Base-by-base conservation (phyloP, 805 yeast species). In the Starmera amethionina region DNA sequence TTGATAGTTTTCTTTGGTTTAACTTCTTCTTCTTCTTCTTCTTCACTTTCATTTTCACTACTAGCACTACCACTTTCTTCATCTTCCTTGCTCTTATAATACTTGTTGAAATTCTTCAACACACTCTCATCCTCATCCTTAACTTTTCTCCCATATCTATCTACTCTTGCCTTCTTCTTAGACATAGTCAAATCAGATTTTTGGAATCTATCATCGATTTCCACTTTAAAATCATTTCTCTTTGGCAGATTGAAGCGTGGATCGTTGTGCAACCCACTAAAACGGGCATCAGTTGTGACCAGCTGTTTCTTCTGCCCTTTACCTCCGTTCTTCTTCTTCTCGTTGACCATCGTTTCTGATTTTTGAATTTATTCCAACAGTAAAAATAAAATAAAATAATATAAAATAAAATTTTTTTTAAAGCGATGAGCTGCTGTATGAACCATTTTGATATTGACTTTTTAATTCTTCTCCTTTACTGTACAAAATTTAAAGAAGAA, bases 201-300 rank as follows among this genome's bases (percentile, higher is more conserved):
- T 50, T 79, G 82, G 62, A 93, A 93, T 60, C 98, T 77, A 42
- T 77, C 82, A 62, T 93, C 98, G 19, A 93, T 70, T 49, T 83
- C 77, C 32, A 87, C 82, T 56, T 82, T 83, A 45, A 79, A 63
- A 42, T 80, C 77, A 50, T 77, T 79, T 57, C 70, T 72, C 52
- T 71, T 80, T 2, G 96, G 89, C 22, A 77, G 63, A 44, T 75
- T 80, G 65, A 90, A 93, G 46, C 96, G 71, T 4, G 97, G 97
- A 60, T 93, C 98, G 47, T 72, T 75, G 51, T 82, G 86, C 7
- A 90, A 82, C 8, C 78, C 67, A 8, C 82, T 63, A 60, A 90
- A 90, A 57, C 97, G 75, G 19, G 80, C 72, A 63, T 93, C 97
- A 4, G 60, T 52, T 3, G 79, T 72, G 6, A 70, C 38, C 11